Base-by-base conservation (phyloP, 2,329 filamentous ascomycete genomes). In the Fusarium sp. region DNA sequence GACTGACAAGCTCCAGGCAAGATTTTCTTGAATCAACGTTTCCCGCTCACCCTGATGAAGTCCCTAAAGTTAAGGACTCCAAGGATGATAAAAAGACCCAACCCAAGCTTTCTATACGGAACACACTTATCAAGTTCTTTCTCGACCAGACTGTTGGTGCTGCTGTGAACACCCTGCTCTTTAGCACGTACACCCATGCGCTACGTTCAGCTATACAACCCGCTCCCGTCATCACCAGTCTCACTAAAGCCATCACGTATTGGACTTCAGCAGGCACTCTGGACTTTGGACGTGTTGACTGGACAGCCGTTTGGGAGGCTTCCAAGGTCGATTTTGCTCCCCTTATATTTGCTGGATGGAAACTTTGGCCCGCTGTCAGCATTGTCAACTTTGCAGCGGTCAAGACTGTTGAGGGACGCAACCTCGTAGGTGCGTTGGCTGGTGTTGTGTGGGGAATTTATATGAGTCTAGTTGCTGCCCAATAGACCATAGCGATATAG, bases 371-470 rank as follows among this genome's bases (percentile, higher is more conserved):
- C 3, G 76, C 88, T 7, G 90, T 95, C 28, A 92, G 91, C 71
- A 79, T 93, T 24, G 79, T 93, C 70, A 93, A 93, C 84, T 95
- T 93, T 78, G 87, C 90, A 4, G 80, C 88, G 26, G 84, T 94
- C 68, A 88, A 93, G 73, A 93, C 91, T n/a, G 89, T 94, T 7
- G 88, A 94, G 77, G 87, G 88, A 59, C 86, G 93, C 42, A 91
- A 93, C 57, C 83, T 95, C 39, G 88, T 95, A 70, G 92, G 91
- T n/a, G 90, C 90, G 74, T 81, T 92, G 57, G 92, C 92, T 24
- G 93, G 93, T 10, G 86, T 96, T 31, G 87, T 85, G 20, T 96
- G 93, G 93, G 91, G 91, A 1, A 86, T 95, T 47, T 95, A 93
- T 80, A 84, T 95, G 82, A 94, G 92, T 79, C 83, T 95, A 77